These are phyloP conservation scores for Magnusiomyces suaveolens DNA, from an alignment of 1,139 yeast genomes.

Conservation along the genomic window DNA sequence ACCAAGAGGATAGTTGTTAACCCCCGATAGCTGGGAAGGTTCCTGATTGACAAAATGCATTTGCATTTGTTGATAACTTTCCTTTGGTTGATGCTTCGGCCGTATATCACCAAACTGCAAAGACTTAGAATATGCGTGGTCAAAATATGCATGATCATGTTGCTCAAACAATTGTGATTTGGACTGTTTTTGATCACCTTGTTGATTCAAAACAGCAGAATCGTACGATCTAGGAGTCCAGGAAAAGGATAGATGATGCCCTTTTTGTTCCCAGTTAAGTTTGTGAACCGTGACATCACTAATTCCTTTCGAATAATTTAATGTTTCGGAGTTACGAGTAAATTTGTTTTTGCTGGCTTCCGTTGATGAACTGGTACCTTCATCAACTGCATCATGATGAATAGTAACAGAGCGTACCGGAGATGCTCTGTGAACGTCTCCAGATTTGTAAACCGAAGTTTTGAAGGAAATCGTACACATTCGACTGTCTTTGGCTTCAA, in stretches of 20 bases:
- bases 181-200: background rate
- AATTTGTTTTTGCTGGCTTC: background rate
- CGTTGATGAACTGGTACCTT: background rate
- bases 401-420: slow-evolving; percentile 57
- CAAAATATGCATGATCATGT: background rate
- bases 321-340: slow-evolving; percentile 15
- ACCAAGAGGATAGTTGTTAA: slow-evolving; percentile 34
- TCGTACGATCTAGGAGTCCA: slow-evolving; percentile 67
- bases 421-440: slow-evolving; percentile 29
- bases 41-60: too few relatives aligned
- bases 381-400: slow-evolving; percentile 30
- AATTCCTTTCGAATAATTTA: slow-evolving; percentile 41
- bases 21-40: slow-evolving; percentile 5
- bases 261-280: slow-evolving; percentile 45
- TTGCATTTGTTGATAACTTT: background rate
- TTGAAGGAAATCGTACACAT: slow-evolving; percentile 53
- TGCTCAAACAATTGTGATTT: background rate
- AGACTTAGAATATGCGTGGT: background rate
- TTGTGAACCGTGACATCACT: slow-evolving; percentile 54
- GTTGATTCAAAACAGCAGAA: slow-evolving; percentile 30
- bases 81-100: background rate
- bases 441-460: slow-evolving; percentile 35
- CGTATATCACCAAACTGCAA: background rate
- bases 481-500: slow-evolving; percentile 54
- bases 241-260: slow-evolving; percentile 56